Base-by-base conservation (phyloP, 2,329 filamentous ascomycete genomes). In the Fusarium lyarnte region DNA sequence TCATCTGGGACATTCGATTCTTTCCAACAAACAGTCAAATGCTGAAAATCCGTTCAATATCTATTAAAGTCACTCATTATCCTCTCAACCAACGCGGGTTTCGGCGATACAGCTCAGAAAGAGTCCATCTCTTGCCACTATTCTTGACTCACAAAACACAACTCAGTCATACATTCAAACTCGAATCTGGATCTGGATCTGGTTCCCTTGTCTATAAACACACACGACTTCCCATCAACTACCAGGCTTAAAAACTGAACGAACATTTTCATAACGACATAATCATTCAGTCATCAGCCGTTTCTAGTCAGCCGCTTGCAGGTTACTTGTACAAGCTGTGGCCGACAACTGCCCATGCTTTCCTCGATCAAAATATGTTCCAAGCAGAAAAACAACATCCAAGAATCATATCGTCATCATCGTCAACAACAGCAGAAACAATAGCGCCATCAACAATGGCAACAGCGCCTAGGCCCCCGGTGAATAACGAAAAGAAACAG, bases 251-350 rank as follows among this genome's bases (percentile, higher is more conserved):
- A 55, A 66, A 60, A 59, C 49, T 54, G 58, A 52, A 63, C 71
- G 68, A 70, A 63, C 66, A 74, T 66, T 71, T 69, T 76, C 76
- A 70, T 77, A 74, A 69, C 71, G 67, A 69, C 74, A 78, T 78
- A 72, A 76, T 78, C 76, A 77, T 78, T 77, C 72, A 78, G 74
- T 78, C 76, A 76, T 78, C 76, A 77, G 77, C 61, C 76, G 71
- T 74, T 77, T 69, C 74, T 66, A 66, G 57, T 68, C 73, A 75
- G 61, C 71, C 71, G 70, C 75, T 75, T 70, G 70, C 66, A 67
- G 66, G 70, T 66, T 75, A 77, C 75, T 74, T 75, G 71, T 63
- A 74, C 73, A 76, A 72, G 73, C 69, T 53, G 43, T 76, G 62
- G 69, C 74, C 63, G 55, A 69, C 62, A 67, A 65, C 64, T 71